Evolutionary conservation across 331 rosid species (phyloP), one percentile per base, ranked within the genome.

Genomic region (Stylosanthes scabra): DNA sequence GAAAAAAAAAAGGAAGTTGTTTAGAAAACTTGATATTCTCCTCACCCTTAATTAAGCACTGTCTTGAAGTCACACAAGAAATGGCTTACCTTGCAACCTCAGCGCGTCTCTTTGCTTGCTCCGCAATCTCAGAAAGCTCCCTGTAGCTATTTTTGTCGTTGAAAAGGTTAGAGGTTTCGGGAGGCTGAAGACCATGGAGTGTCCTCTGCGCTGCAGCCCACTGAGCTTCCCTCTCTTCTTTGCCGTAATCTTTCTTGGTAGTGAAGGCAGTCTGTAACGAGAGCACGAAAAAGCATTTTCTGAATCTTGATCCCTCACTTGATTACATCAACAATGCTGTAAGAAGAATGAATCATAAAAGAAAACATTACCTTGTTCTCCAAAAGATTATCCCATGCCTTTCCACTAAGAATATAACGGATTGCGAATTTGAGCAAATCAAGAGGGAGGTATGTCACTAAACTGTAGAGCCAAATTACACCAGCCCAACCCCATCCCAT

Each of bases 401-500:
- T 93, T 6, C 98, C 98, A 73, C 97, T 93, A 4, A 60, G 83
- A 47, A 80, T 79, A 62, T 93, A 89, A 16, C 98, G 97, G 81
- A 91, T 93, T 66, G 85, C 96, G 55, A 93, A 89, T 76, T 93
- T 93, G 69, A 93, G 87, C 3, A 88, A 0, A 82, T 93, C 98
- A 12, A 93, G 96, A 81, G 98, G 98, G 60, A 89, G 0, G 65
- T 93, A 93, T 15, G 97, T 91, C 50, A 89, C 91, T 60, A 91
- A 4, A 74, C 90, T 93, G 57, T 85, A 93, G 0, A 93, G 74
- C 98, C 98, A 93, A 74, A 93, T 86, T 1, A 91, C 91, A 68
- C 93, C 98, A 51, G 98, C 98, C 98, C 98, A 93, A 34, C 98
- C 98, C 98, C 97, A 93, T 74, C 98, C 98, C 73, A 72, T 59